Percentiles rank a stretch among this genome's conserved stretches.
These are phyloP conservation scores for Leccinum boreale DNA, from an alignment of 768 basidiomycete species.

Conservation along the genomic window DNA sequence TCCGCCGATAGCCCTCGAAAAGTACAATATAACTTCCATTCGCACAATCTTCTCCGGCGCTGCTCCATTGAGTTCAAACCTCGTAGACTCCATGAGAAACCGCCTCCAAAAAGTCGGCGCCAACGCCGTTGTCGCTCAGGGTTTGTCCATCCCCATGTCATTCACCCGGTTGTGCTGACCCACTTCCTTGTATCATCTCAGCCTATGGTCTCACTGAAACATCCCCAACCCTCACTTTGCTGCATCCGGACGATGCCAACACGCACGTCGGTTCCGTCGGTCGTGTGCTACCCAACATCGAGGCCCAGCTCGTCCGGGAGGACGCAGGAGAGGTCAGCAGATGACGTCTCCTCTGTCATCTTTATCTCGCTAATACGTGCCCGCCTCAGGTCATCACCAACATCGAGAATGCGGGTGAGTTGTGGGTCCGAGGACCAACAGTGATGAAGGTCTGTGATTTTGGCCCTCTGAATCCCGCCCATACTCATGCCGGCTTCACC, in stretches of 20 bases:
- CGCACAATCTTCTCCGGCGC: conserved; percentile 66
- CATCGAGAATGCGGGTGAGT: conserved; percentile 58
- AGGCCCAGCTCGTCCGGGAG: conserved; percentile 68
- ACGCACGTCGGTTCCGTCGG: conserved; percentile 68
- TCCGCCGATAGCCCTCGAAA: conserved; percentile 46
- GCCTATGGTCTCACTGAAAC: conserved; percentile 85
- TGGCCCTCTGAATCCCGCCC: background rate
- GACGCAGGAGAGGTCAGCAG: conserved; percentile 45
- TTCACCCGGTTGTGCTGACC: background rate
- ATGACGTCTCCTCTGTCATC: no score
- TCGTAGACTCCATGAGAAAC: conserved; percentile 47
- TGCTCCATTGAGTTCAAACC: conserved; percentile 69
- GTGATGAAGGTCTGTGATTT: conserved; percentile 67
- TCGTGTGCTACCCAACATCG: conserved; percentile 66
- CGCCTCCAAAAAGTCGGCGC: conserved; percentile 42
- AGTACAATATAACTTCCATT: conserved; percentile 65
- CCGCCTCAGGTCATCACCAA: conserved; percentile 23
- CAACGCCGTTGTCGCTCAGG: conserved; percentile 47
- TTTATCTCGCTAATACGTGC: background rate
- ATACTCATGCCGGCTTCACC: background rate
- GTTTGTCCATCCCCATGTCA: conserved; percentile 27
- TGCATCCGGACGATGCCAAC: conserved; percentile 40
- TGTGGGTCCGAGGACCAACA: conserved; percentile 76
- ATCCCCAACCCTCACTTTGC: conserved; percentile 63
- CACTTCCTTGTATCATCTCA: conserved; percentile 17